Percentiles rank a stretch among this genome's conserved stretches.
These are phyloP conservation scores for Metarhizium sp. DNA, from an alignment of 2,329 filamentous ascomycete species.

Conservation along the genomic window DNA sequence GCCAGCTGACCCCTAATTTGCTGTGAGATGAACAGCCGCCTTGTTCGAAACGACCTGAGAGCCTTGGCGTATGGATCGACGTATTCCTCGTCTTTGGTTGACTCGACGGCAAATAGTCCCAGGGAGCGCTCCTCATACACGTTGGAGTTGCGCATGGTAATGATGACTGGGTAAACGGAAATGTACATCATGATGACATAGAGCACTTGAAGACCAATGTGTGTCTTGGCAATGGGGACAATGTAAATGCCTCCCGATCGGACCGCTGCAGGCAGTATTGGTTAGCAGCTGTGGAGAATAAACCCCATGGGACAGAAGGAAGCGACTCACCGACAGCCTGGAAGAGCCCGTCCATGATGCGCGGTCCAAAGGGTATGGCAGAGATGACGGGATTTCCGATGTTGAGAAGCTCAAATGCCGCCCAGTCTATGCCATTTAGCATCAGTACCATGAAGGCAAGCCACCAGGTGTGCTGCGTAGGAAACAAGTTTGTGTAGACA, in stretches of 20 bases:
- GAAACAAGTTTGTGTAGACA: constrained; percentile 56
- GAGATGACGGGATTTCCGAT: constrained; percentile 49
- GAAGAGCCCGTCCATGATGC: constrained; percentile 56
- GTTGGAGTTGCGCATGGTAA: constrained; percentile 41
- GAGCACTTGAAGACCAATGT: constrained; percentile 48
- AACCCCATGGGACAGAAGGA: no score
- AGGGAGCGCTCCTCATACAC: constrained; percentile 51
- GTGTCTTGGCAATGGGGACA: constrained; percentile 46
- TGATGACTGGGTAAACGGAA: constrained; percentile 51
- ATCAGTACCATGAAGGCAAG: constrained; percentile 48
- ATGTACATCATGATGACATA: constrained; percentile 61
- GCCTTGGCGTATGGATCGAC: background rate
- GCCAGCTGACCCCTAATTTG: constrained; percentile 56
- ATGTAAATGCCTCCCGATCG: constrained; percentile 59
- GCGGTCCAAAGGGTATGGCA: constrained; percentile 38
- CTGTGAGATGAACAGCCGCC: constrained; percentile 34
- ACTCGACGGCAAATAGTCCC: constrained; percentile 37
- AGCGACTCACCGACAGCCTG: constrained; percentile 42
- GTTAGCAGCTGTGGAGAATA: no score
- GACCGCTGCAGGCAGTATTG: constrained; percentile 31
- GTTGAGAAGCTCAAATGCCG: constrained; percentile 56
- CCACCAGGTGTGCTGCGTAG: constrained; percentile 55
- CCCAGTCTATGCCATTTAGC: constrained; percentile 36
- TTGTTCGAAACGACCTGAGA: background rate
- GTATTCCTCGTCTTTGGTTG: constrained; percentile 3